Percentiles rank a stretch among this genome's conserved stretches.
phyloP scores from a whole-genome alignment of 768 basidiomycete genomes.

The Pleurotus pulmonarius region DNA sequence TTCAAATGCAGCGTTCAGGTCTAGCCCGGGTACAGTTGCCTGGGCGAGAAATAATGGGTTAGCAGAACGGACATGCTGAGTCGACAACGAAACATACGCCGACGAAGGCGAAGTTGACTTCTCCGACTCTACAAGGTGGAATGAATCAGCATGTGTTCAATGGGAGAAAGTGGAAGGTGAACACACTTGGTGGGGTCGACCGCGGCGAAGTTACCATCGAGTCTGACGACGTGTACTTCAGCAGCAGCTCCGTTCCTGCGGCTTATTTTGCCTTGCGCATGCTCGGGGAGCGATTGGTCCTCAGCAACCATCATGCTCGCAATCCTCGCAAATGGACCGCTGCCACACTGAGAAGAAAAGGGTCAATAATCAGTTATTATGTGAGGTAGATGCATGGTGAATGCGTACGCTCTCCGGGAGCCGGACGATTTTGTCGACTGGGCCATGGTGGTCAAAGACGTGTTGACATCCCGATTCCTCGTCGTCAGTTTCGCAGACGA shows the following conservation, averaged over 20 bases:
- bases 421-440: conserved; percentile 48
- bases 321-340: conserved; percentile 22
- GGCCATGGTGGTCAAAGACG: conserved; percentile 30
- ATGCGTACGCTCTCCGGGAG: conserved; percentile 45
- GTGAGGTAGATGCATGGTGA: neutral
- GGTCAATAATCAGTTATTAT: neutral
- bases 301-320: conserved; percentile 30
- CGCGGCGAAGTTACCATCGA: conserved; percentile 29
- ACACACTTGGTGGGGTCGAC: conserved; percentile 17
- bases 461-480: conserved; percentile 31
- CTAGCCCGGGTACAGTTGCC: neutral
- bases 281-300: conserved; percentile 30
- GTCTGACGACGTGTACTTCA: conserved; percentile 26
- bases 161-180: neutral
- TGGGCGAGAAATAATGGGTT: neutral
- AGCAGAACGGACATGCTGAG: neutral
- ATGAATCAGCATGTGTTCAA: neutral
- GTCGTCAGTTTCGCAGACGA: conserved; percentile 1
- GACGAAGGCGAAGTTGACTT: neutral
- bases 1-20: conserved; percentile 1
- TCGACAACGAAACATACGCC: neutral
- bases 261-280: conserved; percentile 16
- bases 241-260: conserved; percentile 20
- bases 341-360: conserved; percentile 18
- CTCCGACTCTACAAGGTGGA: neutral